Conservation (phyloP, 805 yeast genomes). For the Candida maris region DNA sequence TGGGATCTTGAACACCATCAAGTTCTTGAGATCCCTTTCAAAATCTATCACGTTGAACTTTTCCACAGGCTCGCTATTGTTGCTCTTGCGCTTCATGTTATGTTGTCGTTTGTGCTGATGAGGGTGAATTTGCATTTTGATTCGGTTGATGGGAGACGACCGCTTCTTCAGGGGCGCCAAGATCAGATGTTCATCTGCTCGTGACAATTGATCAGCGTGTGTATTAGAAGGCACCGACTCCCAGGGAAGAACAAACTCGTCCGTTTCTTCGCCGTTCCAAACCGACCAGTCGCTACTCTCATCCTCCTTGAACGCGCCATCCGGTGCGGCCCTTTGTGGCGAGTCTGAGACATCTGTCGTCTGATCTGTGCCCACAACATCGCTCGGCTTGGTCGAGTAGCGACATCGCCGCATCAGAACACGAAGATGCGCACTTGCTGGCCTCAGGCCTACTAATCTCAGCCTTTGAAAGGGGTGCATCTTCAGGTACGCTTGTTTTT, state of each 20-base stretch:
- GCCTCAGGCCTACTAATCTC: too few species aligned
- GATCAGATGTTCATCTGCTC: conserved; percentile 17
- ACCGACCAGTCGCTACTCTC: background rate
- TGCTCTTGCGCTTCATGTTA: background rate
- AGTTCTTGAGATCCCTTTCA: conserved; percentile 25
- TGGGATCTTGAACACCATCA: conserved; percentile 28
- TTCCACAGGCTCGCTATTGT: conserved; percentile 1
- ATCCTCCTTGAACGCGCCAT: too few species aligned
- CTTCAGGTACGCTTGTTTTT: too few species aligned
- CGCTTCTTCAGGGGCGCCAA: conserved; percentile 24
- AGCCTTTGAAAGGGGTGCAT: too few species aligned
- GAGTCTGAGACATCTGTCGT: too few species aligned
- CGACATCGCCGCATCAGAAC: too few species aligned
- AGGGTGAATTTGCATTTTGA: conserved; percentile 10
- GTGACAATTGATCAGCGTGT: background rate
- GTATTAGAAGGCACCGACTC: conserved; percentile 3
- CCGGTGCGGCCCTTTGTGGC: too few species aligned
- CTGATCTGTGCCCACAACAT: too few species aligned
- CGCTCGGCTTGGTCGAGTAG: too few species aligned
- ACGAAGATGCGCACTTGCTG: too few species aligned
- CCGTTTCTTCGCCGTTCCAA: too few species aligned
- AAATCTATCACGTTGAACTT: conserved; percentile 24
- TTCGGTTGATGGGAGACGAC: conserved; percentile 17
- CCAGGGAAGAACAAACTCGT: conserved; percentile 10
- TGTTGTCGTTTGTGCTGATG: conserved; percentile 4